Evolutionary conservation across 2,329 filamentous ascomycete species (phyloP).

Genomic region (Pyrenophora tritici-repentis): DNA sequence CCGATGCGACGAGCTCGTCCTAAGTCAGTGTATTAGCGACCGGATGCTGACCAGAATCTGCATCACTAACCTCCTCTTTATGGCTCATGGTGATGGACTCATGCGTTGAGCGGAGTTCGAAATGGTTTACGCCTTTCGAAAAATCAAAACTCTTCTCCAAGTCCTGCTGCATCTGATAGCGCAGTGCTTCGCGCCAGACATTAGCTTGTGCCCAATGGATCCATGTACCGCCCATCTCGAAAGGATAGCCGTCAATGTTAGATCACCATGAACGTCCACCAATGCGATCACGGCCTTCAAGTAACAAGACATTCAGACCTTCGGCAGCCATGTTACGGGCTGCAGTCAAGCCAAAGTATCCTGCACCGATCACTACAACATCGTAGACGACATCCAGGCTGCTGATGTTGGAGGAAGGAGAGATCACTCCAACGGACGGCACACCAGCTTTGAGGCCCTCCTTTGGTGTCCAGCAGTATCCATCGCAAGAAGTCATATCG

Average conservation of each 20-base stretch:
- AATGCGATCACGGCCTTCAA: slow-evolving; percentile 51
- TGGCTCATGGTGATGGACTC: slow-evolving; percentile 47
- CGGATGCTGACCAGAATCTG: too few relatives aligned
- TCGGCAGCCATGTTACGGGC: slow-evolving; percentile 27
- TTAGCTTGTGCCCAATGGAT: slow-evolving; percentile 35
- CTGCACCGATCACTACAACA: slow-evolving; percentile 31
- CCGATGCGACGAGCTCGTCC: slow-evolving; percentile 25
- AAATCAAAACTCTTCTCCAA: slow-evolving; percentile 47
- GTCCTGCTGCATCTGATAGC: slow-evolving; percentile 51
- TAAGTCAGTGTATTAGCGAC: slow-evolving; percentile 17
- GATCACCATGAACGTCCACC: slow-evolving; percentile 52
- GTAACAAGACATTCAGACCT: slow-evolving; percentile 36
- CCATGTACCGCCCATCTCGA: slow-evolving; percentile 54
- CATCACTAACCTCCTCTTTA: slow-evolving; percentile 45
- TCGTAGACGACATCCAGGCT: slow-evolving; percentile 22
- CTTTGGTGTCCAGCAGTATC: slow-evolving; percentile 26
- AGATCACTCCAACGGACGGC: slow-evolving; percentile 26
- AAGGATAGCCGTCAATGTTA: slow-evolving; percentile 37
- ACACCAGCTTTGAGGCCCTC: slow-evolving; percentile 24
- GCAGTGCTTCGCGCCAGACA: slow-evolving; percentile 48
- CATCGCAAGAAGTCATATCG: slow-evolving; percentile 29
- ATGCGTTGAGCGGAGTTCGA: slow-evolving; percentile 43
- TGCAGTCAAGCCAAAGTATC: slow-evolving; percentile 33
- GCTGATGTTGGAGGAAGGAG: slow-evolving; percentile 19
- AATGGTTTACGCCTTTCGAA: slow-evolving; percentile 51